These are phyloP conservation scores for Camelina hispida DNA, from an alignment of 345 rosid genomes.

Conservation along the genomic window DNA sequence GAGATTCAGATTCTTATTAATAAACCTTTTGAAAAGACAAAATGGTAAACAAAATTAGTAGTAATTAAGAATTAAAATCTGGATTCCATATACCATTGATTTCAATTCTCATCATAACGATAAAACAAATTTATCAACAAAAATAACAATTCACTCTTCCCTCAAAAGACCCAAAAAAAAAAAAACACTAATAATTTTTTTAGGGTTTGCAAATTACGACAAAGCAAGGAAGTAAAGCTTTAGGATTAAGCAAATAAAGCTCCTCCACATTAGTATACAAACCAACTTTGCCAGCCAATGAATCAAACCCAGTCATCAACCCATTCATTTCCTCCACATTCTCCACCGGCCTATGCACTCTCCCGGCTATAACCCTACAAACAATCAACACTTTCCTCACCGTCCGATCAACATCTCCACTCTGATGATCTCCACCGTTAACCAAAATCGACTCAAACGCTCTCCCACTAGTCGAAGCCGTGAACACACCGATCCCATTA, in stretches of 20 bases:
- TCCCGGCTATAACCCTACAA: constrained; percentile 94
- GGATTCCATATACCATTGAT: not conserved
- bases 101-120: constrained; percentile 1
- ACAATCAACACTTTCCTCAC: constrained; percentile 87
- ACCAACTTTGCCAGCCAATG: constrained; percentile 95
- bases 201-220: constrained; percentile 85
- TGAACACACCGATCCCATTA: constrained; percentile 85
- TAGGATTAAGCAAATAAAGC: constrained; percentile 92
- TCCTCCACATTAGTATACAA: constrained; percentile 91
- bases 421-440: not conserved
- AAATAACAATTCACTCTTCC: not conserved
- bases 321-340: constrained; percentile 82
- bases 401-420: constrained; percentile 49
- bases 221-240: constrained; percentile 93
- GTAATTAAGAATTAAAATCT: not conserved
- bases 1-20: no score
- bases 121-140: constrained; percentile 20
- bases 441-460: constrained; percentile 69
- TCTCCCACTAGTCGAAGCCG: constrained; percentile 93
- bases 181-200: constrained; percentile 29
- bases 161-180: not conserved
- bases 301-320: constrained; percentile 81
- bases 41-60: not conserved
- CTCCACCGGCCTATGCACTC: constrained; percentile 93
- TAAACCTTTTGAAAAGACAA: no score